Percentiles rank a stretch among this genome's conserved stretches.
These are phyloP conservation scores for Cajanus cajan DNA, from an alignment of 306 rosid species.

Conservation along the genomic window DNA sequence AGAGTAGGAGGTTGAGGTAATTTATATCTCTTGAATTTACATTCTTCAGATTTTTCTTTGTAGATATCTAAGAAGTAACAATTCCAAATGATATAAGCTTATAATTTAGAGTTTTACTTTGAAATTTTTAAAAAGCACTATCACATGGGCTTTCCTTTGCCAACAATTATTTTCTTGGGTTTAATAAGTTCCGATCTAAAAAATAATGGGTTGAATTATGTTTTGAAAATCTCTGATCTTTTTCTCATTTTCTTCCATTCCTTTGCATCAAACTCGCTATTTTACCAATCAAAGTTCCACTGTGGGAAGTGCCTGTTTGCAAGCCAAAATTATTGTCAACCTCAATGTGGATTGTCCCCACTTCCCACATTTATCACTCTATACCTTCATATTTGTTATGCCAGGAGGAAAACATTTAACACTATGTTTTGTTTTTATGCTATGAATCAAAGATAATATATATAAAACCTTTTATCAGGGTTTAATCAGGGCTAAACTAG, in stretches of 20 bases:
- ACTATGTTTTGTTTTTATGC: not conserved
- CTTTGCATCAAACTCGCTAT: not conserved
- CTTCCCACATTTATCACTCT: not conserved
- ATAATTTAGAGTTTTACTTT: slow-evolving; percentile 1
- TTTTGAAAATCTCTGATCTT: not conserved
- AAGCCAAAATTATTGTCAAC: slow-evolving; percentile 9
- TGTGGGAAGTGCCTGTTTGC: slow-evolving; percentile 16
- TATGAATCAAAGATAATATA: not conserved
- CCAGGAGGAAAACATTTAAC: not conserved
- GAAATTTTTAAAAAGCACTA: not conserved
- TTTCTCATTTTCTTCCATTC: slow-evolving; percentile 10
- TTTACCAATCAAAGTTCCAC: not conserved
- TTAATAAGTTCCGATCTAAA: not conserved
- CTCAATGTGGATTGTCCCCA: not conserved
- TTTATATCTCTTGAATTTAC: slow-evolving; percentile 26
- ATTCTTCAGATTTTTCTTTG: not conserved
- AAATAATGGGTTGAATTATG: not conserved
- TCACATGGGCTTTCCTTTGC: not conserved
- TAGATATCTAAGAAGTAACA: not conserved
- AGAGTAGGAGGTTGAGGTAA: slow-evolving; percentile 41
- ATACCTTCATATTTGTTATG: slow-evolving; percentile 12
- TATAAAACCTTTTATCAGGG: not conserved
- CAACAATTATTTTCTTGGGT: not conserved
- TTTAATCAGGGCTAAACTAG: slow-evolving; percentile 11
- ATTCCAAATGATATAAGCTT: not conserved